Evolutionary conservation across 805 yeast species (phyloP).

Genomic region (Sugiyamaella valdiviana): DNA sequence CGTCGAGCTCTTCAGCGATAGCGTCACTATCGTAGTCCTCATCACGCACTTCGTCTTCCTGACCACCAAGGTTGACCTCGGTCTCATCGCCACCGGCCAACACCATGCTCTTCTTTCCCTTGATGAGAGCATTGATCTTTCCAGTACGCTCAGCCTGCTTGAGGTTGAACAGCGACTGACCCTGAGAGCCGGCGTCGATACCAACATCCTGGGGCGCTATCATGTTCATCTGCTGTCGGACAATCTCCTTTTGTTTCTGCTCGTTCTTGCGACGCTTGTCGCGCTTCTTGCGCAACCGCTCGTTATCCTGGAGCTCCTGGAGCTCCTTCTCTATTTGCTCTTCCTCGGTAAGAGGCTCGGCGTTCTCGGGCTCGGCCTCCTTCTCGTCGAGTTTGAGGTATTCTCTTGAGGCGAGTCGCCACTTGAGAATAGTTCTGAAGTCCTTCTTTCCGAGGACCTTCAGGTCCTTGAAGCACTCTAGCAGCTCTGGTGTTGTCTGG

Average conservation of each 20-base stretch:
- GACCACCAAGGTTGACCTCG: conserved; percentile 18
- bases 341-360: conserved; percentile 74
- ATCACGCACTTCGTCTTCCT: conserved; percentile 31
- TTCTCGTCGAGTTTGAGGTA: conserved; percentile 58
- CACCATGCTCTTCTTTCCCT: conserved; percentile 56
- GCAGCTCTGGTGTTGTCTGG: conserved; percentile 70
- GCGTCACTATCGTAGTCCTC: conserved; percentile 32
- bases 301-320: conserved; percentile 62
- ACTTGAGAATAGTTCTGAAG: conserved; percentile 73
- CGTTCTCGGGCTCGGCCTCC: conserved; percentile 41
- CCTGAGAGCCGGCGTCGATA: conserved; percentile 80
- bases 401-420: conserved; percentile 84
- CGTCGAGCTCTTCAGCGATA: conserved; percentile 57
- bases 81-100: conserved; percentile 29
- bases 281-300: conserved; percentile 62
- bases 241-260: conserved; percentile 75
- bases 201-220: conserved; percentile 88
- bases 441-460: conserved; percentile 93
- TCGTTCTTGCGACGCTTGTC: conserved; percentile 81
- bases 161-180: conserved; percentile 73
- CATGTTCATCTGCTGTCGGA: conserved; percentile 95
- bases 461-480: conserved; percentile 82
- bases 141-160: conserved; percentile 87
- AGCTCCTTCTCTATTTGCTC: conserved; percentile 84
- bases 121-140: conserved; percentile 60